Conservation (phyloP, 345 rosid genomes). For the Pugionium cornutum region DNA sequence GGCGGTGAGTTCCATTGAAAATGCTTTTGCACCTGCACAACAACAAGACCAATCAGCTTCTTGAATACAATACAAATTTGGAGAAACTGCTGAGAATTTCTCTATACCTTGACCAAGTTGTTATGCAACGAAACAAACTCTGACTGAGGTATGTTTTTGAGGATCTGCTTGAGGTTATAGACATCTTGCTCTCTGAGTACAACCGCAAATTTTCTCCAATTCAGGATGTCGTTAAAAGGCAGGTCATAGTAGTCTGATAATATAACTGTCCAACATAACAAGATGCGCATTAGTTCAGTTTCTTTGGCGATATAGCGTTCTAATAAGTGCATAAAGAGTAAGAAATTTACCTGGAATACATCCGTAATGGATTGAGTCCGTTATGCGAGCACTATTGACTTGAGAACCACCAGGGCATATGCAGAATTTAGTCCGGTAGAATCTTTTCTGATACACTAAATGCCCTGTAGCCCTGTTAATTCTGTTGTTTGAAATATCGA, state of each 20-base stretch:
- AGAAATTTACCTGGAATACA: constrained; percentile 79
- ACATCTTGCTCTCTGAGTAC: constrained; percentile 72
- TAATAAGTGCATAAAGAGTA: constrained; percentile 11
- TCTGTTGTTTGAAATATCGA: constrained; percentile 84
- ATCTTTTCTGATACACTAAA: constrained; percentile 85
- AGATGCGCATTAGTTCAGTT: constrained; percentile 27
- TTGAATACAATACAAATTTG: not conserved
- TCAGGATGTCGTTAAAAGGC: constrained; percentile 83
- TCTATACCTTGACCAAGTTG: constrained; percentile 71
- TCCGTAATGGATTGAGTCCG: constrained; percentile 96
- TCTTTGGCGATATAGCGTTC: not conserved
- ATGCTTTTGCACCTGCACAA: constrained; percentile 80
- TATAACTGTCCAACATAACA: constrained; percentile 61
- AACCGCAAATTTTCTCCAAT: constrained; percentile 78
- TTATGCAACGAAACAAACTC: constrained; percentile 67
- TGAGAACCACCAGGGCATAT: constrained; percentile 99
- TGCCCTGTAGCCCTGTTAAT: constrained; percentile 82
- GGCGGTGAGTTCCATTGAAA: constrained; percentile 96
- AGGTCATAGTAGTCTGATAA: constrained; percentile 84
- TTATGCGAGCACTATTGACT: constrained; percentile 93
- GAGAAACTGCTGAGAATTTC: constrained; percentile 1
- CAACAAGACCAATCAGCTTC: constrained; percentile 30
- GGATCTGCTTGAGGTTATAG: constrained; percentile 71
- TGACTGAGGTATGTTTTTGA: constrained; percentile 68
- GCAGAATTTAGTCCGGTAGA: constrained; percentile 83